Evolutionary conservation across 2,329 filamentous ascomycete genomes (phyloP), one percentile per base, ranked within the genome.

Genomic region (Amylocarpus encephaloides): DNA sequence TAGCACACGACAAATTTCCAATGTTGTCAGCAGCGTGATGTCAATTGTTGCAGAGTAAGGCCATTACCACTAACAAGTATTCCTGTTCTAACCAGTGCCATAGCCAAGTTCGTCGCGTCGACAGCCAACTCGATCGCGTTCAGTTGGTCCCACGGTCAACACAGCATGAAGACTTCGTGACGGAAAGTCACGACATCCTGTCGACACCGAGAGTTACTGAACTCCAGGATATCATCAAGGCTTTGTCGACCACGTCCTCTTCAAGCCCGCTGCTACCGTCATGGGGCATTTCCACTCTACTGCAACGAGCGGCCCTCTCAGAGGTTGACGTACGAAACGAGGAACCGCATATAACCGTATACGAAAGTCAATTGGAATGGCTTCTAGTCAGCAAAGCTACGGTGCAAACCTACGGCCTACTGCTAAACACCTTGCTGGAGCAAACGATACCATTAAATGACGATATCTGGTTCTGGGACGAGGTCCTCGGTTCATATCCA

Each of bases 401-500:
- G 0, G 82, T 91, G n/a, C 92, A 96, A 64, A 83, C 86, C 1
- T 94, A 95, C 63, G 92, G 92, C 3, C 72, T 88, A 43, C 77
- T 95, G 36, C 73, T 96, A 59, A 83, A 83, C 59, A 82, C 80
- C 0, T 76, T 97, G 3, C 70, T 96, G 10, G 85, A 92, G 49
- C 86, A 93, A 61, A 94, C 90, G 10, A 82, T 92, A 10, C 85
- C 85, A 0, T 70, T 98, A 15, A 87, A 83, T 60, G 84, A 95
- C 57, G 90, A 95, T 59, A 84, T 95, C 19, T 91, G 86, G 82
- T 97, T 97, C 67, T 98, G 93, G 93, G 88, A 95, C 63, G 86
- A 93, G 58, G 79, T 96, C 1, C 71, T 95, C 29, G 80, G 81
- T 9, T 94, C 88, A 0, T 85, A 88, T 59, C 77, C 81, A 43